These are phyloP conservation scores for Xylaria sp. DNA, from an alignment of 2,329 filamentous ascomycete genomes.

Conservation along the genomic window DNA sequence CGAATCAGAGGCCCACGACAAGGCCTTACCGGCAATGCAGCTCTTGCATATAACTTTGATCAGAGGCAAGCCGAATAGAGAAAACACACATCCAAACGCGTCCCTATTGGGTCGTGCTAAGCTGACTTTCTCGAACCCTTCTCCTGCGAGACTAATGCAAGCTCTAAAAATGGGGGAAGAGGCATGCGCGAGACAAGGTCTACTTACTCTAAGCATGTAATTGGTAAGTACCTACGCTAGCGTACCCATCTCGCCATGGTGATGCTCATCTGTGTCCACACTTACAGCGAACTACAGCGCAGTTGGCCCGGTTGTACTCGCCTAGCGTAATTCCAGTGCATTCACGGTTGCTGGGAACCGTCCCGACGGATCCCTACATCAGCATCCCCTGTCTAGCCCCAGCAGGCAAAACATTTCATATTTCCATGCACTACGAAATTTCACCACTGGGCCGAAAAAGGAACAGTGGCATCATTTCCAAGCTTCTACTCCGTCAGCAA, in stretches of 20 bases:
- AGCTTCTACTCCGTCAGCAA: constrained; percentile 7
- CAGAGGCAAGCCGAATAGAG: constrained; percentile 29
- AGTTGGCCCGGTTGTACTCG: constrained; percentile 5
- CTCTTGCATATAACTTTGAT: constrained; percentile 28
- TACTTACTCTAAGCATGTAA: background rate
- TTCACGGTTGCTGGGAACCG: constrained; percentile 41
- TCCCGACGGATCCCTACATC: constrained; percentile 18
- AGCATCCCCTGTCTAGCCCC: constrained; percentile 19
- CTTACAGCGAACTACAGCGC: constrained; percentile 22
- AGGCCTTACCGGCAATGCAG: constrained; percentile 29
- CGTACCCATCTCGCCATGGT: constrained; percentile 6
- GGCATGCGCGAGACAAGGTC: constrained; percentile 4
- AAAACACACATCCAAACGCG: constrained; percentile 15
- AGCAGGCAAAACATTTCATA: background rate
- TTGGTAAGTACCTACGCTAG: constrained; percentile 14
- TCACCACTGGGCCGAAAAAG: constrained; percentile 36
- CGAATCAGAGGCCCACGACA: background rate
- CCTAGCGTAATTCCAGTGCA: constrained; percentile 8
- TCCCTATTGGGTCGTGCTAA: constrained; percentile 27
- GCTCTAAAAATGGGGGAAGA: constrained; percentile 38
- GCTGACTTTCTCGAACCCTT: constrained; percentile 40
- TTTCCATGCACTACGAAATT: constrained; percentile 15
- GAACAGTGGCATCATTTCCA: constrained; percentile 15
- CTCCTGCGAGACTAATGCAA: constrained; percentile 41
- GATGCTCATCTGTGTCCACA: constrained; percentile 25